Evolutionary conservation across 176 grass and related monocot species (phyloP), one percentile per base, ranked within the genome.

Genomic region (Melocanna baccifera): DNA sequence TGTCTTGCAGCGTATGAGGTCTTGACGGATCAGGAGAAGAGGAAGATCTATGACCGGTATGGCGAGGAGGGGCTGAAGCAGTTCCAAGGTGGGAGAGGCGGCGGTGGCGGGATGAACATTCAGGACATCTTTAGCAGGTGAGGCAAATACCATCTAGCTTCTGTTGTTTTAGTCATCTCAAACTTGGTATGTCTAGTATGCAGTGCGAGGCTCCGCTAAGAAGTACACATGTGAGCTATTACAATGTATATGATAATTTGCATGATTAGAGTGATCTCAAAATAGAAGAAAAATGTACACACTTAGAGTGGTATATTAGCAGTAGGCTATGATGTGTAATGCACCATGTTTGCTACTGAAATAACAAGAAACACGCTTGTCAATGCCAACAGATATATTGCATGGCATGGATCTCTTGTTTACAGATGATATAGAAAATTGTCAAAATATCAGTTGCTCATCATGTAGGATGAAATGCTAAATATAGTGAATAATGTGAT

Each of bases 21-120:
- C 37, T 76, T 99, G 75, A 87, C 86, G 53, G 96, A 99, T 87
- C 80, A 76, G 88, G 96, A 99, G 86, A 99, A 96, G 88, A 96
- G 93, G 87, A 99, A 92, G 70, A 86, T 99, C 77, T 99, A 99
- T 82, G 96, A 99, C 83, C 89, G 88, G 53, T 94, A 99, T 16
- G 93, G 96, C 0, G 96, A 99, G 72, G 96, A 99, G 81, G 96
- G 96, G 14, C 78, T 99, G 32, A 96, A 99, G 86, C 96, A 99
- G 88, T 91, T 86, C 83, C 90, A 94, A 64, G 91, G 86, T 19
- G 79, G 89, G 12, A 81, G 91, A 6, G 89, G 91, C 3, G 80
- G 96, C 0, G 96, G 96, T 0, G 57, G 87, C 1, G 96, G 96
- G 67, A 99, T 99, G 96, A 99, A 99, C 75, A 86, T 99, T 77